Evolutionary conservation across 345 rosid genomes (phyloP).

Genomic region (Gossypioides kirkii): DNA sequence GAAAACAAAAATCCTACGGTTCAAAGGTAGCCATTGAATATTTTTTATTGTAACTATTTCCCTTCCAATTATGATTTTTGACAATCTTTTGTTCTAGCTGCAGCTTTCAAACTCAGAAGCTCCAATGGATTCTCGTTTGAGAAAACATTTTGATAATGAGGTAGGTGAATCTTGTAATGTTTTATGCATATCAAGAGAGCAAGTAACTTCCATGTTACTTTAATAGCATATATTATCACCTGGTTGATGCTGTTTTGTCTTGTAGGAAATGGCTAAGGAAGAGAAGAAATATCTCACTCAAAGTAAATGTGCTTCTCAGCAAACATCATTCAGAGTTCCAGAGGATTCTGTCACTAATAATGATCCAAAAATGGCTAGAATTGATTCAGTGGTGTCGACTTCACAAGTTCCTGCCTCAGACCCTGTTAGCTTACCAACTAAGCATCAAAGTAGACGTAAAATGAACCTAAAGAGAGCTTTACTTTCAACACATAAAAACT

Average conservation of each 20-base stretch:
- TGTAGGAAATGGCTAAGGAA: slow-evolving; percentile 45
- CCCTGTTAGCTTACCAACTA: slow-evolving; percentile 34
- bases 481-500: slow-evolving; percentile 29
- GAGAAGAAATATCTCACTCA: slow-evolving; percentile 27
- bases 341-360: slow-evolving; percentile 32
- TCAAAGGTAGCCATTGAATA: slow-evolving; percentile 33
- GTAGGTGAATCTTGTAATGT: slow-evolving; percentile 29
- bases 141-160: slow-evolving; percentile 34
- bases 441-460: slow-evolving; percentile 64
- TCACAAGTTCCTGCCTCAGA: slow-evolving; percentile 39
- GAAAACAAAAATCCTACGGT: slow-evolving; percentile 42
- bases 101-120: slow-evolving; percentile 47
- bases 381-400: slow-evolving; percentile 31
- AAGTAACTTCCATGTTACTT: background rate
- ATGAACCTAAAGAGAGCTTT: slow-evolving; percentile 41
- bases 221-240: background rate
- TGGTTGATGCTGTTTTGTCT: slow-evolving; percentile 1
- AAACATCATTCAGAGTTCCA: slow-evolving; percentile 32
- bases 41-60: slow-evolving; percentile 5
- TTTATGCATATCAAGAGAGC: background rate
- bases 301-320: slow-evolving; percentile 40
- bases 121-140: slow-evolving; percentile 30
- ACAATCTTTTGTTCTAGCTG: slow-evolving; percentile 17
- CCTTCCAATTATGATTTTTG: background rate
- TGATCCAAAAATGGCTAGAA: slow-evolving; percentile 38